Conservation (phyloP, 2,329 filamentous ascomycete species). For the Pyrenochaeta sp. region DNA sequence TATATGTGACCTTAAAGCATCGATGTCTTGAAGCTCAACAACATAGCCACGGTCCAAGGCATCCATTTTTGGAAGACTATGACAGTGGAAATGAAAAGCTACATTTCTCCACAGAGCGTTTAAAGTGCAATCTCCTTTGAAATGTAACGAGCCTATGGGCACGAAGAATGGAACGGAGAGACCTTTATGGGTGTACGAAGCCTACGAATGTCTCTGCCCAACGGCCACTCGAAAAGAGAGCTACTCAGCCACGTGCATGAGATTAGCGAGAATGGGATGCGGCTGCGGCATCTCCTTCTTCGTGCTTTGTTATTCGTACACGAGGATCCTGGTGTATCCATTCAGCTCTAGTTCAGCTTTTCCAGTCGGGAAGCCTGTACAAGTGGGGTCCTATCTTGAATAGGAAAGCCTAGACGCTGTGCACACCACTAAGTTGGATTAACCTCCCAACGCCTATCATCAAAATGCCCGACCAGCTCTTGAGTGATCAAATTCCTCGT, state of each 20-base stretch:
- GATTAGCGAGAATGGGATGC: conserved; percentile 6
- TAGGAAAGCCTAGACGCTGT: too few relatives aligned
- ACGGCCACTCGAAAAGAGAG: conserved; percentile 13
- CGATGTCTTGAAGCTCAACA: neutral
- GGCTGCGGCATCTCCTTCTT: neutral
- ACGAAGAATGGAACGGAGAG: neutral
- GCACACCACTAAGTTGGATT: too few relatives aligned
- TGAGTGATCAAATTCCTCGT: too few relatives aligned
- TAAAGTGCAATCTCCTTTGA: neutral
- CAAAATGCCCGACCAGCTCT: too few relatives aligned
- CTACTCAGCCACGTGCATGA: conserved; percentile 6
- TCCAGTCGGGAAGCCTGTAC: neutral
- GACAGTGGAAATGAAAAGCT: neutral
- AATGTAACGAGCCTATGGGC: neutral
- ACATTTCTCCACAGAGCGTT: neutral
- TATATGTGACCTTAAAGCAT: neutral
- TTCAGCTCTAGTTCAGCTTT: conserved; percentile 17
- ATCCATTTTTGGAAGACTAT: neutral
- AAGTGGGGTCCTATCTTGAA: neutral
- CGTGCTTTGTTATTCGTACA: conserved; percentile 6
- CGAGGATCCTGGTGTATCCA: conserved; percentile 2
- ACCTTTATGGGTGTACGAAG: neutral
- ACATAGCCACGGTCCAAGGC: neutral
- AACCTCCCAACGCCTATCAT: too few relatives aligned
- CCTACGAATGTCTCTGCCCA: conserved; percentile 16